Evolutionary conservation across 176 grass and related monocot genomes (phyloP), one percentile per base, ranked within the genome.

Genomic region (Raddia guianensis): DNA sequence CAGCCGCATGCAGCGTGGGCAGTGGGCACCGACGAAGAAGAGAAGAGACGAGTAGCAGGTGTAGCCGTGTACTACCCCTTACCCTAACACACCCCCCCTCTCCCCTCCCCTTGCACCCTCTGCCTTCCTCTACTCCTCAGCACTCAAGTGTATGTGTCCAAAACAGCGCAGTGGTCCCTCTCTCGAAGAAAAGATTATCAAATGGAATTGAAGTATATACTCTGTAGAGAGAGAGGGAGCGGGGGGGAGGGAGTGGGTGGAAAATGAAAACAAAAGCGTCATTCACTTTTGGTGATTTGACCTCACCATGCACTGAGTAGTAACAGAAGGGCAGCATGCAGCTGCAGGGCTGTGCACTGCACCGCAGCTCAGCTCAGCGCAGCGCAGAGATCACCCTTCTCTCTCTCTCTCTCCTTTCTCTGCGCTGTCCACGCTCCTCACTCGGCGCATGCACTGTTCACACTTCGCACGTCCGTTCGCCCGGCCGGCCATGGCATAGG

Each of bases 201-300:
- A 82, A 57, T 21, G 8, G 2, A 70, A 57, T 21, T 5, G 2
- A 70, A 42, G 20, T 76, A 37, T 70, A 40, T 40, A 40, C 37
- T 2, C 37, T 37, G 61, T 78, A 16, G 1, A 74, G 68, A 33
- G 12, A 34, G 20, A 52, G 34, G 44, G 56, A 27, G 55, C 6
- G 49, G 13, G 49, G 35, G 66, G 61, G 49, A 77, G 86, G 76
- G 54, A 33, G 33, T 43, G 53, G 35, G 48, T 74, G 86, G 51
- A 71, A 87, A 91, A 83, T 70, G 43, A 84, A 89, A 83, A 81
- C 32, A 77, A 72, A 89, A 70, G 87, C 52, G 51, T 7, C 83
- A 86, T 74, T 90, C 80, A 84, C 89, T 91, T 91, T 87, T 87
- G 47, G 77, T 91, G 89, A 91, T 87, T 91, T 91, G 89, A 91